Conservation (phyloP, 2,329 filamentous ascomycete genomes). For the Colletotrichum spaethianum region DNA sequence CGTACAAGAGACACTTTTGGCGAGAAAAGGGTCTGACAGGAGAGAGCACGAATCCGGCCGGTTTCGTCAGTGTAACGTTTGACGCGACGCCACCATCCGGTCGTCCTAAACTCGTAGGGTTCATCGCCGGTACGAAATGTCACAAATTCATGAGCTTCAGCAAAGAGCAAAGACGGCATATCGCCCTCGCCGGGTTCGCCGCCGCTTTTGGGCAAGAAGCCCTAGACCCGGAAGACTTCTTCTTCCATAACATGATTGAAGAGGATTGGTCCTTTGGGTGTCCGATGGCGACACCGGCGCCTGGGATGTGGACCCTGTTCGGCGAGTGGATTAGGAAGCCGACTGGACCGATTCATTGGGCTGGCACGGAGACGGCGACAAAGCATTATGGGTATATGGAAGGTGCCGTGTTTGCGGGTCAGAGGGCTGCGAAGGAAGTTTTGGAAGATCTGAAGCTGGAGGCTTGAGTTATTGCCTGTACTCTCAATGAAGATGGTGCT, state of each 20-base stretch:
- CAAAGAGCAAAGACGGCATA: slow-evolving; percentile 30
- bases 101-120: slow-evolving; percentile 35
- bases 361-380: slow-evolving; percentile 39
- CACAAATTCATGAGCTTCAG: slow-evolving; percentile 34
- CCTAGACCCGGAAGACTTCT: slow-evolving; percentile 37
- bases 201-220: slow-evolving; percentile 40
- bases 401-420: slow-evolving; percentile 37
- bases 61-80: slow-evolving; percentile 29
- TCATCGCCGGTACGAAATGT: slow-evolving; percentile 36
- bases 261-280: slow-evolving; percentile 38
- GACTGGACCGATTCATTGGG: slow-evolving; percentile 35
- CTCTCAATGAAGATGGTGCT: too few relatives aligned
- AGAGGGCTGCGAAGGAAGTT: slow-evolving; percentile 35
- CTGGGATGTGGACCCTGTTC: slow-evolving; percentile 40
- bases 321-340: slow-evolving; percentile 40
- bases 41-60: slow-evolving; percentile 31
- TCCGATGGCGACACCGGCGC: slow-evolving; percentile 35
- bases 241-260: slow-evolving; percentile 39
- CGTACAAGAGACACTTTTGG: slow-evolving; percentile 41
- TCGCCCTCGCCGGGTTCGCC: slow-evolving; percentile 41
- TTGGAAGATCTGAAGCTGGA: slow-evolving; percentile 36
- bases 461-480: slow-evolving; percentile 1
- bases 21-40: slow-evolving; percentile 34
- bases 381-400: slow-evolving; percentile 37
- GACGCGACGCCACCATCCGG: slow-evolving; percentile 30